Evolutionary conservation across 768 basidiomycete genomes (phyloP).

Genomic region (Collybia nuda): DNA sequence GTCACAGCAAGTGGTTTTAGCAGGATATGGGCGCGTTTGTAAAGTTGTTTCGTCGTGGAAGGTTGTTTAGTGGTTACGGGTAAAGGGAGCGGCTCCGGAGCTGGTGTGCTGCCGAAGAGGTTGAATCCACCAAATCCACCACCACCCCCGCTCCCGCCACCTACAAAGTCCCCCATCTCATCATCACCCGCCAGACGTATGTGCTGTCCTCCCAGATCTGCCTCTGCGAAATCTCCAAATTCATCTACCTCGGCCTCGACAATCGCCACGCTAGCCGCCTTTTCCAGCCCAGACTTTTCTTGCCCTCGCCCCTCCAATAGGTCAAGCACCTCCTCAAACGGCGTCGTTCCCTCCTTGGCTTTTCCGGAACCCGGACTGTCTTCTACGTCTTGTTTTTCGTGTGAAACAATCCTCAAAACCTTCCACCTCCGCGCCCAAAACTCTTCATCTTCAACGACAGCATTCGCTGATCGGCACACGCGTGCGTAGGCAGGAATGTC

Average conservation of each 20-base stretch:
- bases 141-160: slow-evolving; percentile 15
- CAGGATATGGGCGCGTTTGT: slow-evolving; percentile 38
- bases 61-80: neutral
- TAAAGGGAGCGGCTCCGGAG: neutral
- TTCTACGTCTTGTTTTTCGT: too few relatives aligned
- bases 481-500: slow-evolving; percentile 79
- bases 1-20: slow-evolving; percentile 55
- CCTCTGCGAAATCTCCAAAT: slow-evolving; percentile 78
- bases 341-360: slow-evolving; percentile 21
- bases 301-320: slow-evolving; percentile 51
- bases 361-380: too few relatives aligned
- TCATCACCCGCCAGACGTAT: slow-evolving; percentile 31
- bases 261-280: slow-evolving; percentile 55
- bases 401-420: slow-evolving; percentile 48
- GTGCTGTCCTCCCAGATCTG: too few relatives aligned
- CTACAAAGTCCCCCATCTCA: slow-evolving; percentile 50
- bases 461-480: slow-evolving; percentile 60
- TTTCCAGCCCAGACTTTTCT: slow-evolving; percentile 33
- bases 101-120: neutral
- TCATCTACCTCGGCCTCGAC: slow-evolving; percentile 72
- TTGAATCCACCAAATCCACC: neutral
- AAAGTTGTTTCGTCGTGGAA: slow-evolving; percentile 37
- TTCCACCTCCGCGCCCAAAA: slow-evolving; percentile 79
- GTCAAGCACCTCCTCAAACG: slow-evolving; percentile 50
- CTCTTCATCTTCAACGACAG: slow-evolving; percentile 65